Percentiles rank a stretch among this genome's conserved stretches.
Evolutionary conservation across 2,329 filamentous ascomycete genomes (phyloP).

Genomic region (Microcyclospora pomicola): DNA sequence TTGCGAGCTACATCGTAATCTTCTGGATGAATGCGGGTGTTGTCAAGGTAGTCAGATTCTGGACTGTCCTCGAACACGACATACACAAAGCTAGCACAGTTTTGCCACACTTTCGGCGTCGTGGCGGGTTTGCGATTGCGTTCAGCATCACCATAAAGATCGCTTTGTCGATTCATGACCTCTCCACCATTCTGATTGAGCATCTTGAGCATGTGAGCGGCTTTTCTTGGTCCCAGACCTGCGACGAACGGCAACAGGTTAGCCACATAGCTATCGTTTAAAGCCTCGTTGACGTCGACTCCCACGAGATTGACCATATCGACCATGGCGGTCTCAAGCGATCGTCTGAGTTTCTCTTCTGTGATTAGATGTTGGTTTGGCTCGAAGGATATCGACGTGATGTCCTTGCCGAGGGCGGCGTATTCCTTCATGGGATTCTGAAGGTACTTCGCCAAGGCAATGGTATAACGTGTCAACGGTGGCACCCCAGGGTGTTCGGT

Average conservation of each 20-base stretch:
- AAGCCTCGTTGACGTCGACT: slow-evolving; percentile 87
- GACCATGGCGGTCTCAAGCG: slow-evolving; percentile 91
- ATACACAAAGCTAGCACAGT: slow-evolving; percentile 89
- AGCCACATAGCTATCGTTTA: slow-evolving; percentile 65
- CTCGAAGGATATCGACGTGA: slow-evolving; percentile 77
- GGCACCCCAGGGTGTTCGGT: slow-evolving; percentile 69
- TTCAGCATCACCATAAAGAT: slow-evolving; percentile 79
- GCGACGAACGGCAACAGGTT: slow-evolving; percentile 83
- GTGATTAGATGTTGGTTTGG: slow-evolving; percentile 79
- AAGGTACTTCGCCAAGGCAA: slow-evolving; percentile 77
- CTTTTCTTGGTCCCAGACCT: slow-evolving; percentile 84
- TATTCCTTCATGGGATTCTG: slow-evolving; percentile 97
- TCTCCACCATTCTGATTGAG: slow-evolving; percentile 84
- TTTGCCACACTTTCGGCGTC: slow-evolving; percentile 84
- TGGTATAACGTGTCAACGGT: slow-evolving; percentile 73
- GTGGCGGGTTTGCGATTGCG: slow-evolving; percentile 48
- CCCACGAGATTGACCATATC: slow-evolving; percentile 97
- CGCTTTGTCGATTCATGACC: slow-evolving; percentile 61
- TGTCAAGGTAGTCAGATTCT: slow-evolving; percentile 82
- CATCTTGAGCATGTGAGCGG: slow-evolving; percentile 69
- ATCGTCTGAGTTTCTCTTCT: slow-evolving; percentile 71
- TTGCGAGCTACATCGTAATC: slow-evolving; percentile 97
- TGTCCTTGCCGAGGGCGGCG: slow-evolving; percentile 76
- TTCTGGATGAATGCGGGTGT: slow-evolving; percentile 93
- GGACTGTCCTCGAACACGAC: slow-evolving; percentile 62